Evolutionary conservation across 148 eudicot genomes (phyloP), one percentile per base, ranked within the genome.

Genomic region (Silene conica): DNA sequence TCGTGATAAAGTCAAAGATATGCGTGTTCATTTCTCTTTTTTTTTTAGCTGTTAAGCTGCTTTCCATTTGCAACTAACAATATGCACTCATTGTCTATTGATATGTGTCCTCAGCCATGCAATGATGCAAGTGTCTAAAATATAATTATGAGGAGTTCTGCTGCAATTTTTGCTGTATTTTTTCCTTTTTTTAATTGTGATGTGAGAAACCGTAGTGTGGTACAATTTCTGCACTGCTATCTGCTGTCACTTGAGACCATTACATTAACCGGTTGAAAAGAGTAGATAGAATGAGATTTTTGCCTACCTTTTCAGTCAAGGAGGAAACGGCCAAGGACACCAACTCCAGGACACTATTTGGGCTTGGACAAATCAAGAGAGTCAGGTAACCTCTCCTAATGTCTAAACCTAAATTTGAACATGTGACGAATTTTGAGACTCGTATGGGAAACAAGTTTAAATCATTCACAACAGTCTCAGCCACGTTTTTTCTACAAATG

Each of bases 291-390:
- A 43, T 68, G 63, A 75, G 52, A 19, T 57, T 63, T 74, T 34
- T 63, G 34, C 65, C 48, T 56, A 74, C 14, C 75, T 80, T 84
- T 87, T 79, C 92, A 95, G 99, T 92, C 99, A 1, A 89, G 92
- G 82, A 92, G 99, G 81, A 92, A 95, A 79, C 92, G 99, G 23
- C 88, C 97, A 70, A 90, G 97, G 85, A 92, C 99, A 66, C 99
- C 99, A 31, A 95, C 99, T 15, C 99, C 97, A 66, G 97, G 99
- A 55, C 97, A 92, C 77, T 95, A 95, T 81, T 89, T 95, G 58
- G 98, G 98, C 63, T 82, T 95, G 74, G 89, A 90, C 76, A 94
- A 87, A 75, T 71, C 91, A 59, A 81, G 89, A 76, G 88, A 86
- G 34, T 48, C 82, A 63, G 85, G 94, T 87, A 74, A 77, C 5